Evolutionary conservation across 1,284 basidiomycete genomes (phyloP).

Genomic region (Cutaneotrichosporon mucoides): DNA sequence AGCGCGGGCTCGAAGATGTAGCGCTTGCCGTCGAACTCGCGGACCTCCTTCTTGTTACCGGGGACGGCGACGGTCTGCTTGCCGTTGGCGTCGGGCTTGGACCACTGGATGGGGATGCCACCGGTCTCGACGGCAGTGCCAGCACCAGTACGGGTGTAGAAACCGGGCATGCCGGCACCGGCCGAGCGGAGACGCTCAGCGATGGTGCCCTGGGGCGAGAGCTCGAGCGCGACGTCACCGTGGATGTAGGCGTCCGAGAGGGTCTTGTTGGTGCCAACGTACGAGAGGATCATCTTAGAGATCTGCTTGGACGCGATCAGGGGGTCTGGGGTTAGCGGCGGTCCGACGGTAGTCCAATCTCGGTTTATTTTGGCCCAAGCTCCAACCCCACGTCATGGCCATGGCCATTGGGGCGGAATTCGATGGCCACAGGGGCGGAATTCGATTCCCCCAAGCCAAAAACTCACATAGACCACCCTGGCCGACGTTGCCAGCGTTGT

Average conservation of each 20-base stretch:
- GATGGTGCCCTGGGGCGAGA: conserved; percentile 88
- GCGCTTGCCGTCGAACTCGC: conserved; percentile 73
- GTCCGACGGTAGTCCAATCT: not conserved
- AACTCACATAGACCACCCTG: conserved; percentile 70
- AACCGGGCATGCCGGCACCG: conserved; percentile 91
- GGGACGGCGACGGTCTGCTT: conserved; percentile 57
- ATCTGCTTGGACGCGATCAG: conserved; percentile 69
- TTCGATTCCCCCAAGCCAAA: not conserved
- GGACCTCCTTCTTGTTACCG: conserved; percentile 72
- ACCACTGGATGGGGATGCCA: conserved; percentile 58
- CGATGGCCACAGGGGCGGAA: not conserved
- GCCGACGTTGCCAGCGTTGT: conserved; percentile 74
- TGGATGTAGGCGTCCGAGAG: conserved; percentile 63
- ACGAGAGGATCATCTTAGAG: conserved; percentile 78
- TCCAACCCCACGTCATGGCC: too few relatives aligned
- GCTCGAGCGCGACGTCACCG: conserved; percentile 77
- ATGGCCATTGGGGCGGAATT: too few relatives aligned
- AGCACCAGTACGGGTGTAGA: conserved; percentile 94
- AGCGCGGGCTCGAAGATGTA: conserved; percentile 87
- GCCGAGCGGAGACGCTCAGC: conserved; percentile 87
- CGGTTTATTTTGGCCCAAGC: not conserved
- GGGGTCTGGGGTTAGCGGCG: conserved; percentile 56
- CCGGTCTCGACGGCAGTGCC: conserved; percentile 68
- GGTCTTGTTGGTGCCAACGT: conserved; percentile 63
- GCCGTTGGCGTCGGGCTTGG: conserved; percentile 31